These are phyloP conservation scores for Chionographis japonica DNA, from an alignment of 106 monocot genomes.

Conservation along the genomic window DNA sequence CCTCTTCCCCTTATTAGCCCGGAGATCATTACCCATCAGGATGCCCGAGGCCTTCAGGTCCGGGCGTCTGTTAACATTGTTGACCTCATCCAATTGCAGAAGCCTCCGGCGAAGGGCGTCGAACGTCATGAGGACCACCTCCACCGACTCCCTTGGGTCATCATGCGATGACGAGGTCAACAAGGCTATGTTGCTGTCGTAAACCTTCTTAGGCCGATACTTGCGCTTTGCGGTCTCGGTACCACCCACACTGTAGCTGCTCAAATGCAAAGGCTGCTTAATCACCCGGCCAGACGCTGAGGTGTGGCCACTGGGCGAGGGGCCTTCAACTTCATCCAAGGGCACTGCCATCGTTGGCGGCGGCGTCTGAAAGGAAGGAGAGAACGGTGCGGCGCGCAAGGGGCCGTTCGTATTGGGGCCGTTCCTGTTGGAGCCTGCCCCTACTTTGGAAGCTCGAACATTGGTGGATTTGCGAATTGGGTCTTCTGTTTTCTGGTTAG, in stretches of 20 bases:
- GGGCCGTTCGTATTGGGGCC: conserved; percentile 25
- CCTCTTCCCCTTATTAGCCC: conserved; percentile 43
- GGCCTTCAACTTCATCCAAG: conserved; percentile 12
- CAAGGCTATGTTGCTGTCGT: conserved; percentile 14
- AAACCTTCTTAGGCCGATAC: conserved; percentile 12
- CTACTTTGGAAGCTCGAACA: no score
- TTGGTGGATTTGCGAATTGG: no score
- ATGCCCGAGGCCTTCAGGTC: conserved; percentile 49
- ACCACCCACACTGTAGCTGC: conserved; percentile 10
- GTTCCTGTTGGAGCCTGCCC: not conserved
- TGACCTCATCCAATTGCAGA: conserved; percentile 51
- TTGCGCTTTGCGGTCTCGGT: conserved; percentile 10
- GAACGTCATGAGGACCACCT: conserved; percentile 51
- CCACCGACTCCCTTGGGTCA: conserved; percentile 37
- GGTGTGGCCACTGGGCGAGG: conserved; percentile 5
- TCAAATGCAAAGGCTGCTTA: conserved; percentile 21
- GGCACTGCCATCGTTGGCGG: not conserved
- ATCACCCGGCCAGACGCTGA: conserved; percentile 53
- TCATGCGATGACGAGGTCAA: conserved; percentile 34
- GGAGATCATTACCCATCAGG: conserved; percentile 52
- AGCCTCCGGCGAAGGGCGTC: conserved; percentile 62
- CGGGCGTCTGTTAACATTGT: conserved; percentile 31
- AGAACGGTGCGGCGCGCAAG: not conserved
- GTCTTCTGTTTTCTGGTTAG: not conserved
- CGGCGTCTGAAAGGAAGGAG: conserved; percentile 6